phyloP scores from a whole-genome alignment of 345 rosid genomes.

The Hypericum androsaemum region DNA sequence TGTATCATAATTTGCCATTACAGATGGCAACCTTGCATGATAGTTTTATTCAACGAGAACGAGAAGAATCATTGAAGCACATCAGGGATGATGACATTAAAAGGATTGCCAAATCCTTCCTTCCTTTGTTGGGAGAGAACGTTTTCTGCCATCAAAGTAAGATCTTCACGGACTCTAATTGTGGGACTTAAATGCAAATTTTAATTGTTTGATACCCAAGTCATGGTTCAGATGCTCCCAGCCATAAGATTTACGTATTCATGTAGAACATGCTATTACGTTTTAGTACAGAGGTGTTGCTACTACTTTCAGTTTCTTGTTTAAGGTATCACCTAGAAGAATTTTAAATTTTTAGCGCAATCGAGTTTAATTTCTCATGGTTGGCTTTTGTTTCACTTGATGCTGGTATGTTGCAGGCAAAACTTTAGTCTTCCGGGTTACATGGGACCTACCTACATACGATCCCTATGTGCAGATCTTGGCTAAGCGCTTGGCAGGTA shows the following conservation, averaged over 20 bases:
- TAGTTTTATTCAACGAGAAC: constrained; percentile 93
- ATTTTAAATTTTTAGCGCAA: constrained; percentile 72
- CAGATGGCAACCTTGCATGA: constrained; percentile 6
- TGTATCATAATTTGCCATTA: too few species aligned
- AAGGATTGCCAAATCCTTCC: constrained; percentile 63
- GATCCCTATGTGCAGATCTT: constrained; percentile 88
- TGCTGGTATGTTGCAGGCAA: constrained; percentile 47
- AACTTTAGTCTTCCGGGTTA: constrained; percentile 73
- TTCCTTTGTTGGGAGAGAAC: constrained; percentile 87
- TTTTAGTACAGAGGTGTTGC: too few species aligned
- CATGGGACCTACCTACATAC: constrained; percentile 92
- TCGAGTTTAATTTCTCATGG: too few species aligned
- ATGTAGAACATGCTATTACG: too few species aligned
- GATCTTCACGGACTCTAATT: constrained; percentile 8
- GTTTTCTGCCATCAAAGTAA: constrained; percentile 97
- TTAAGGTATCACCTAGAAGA: constrained; percentile 43
- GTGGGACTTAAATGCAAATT: background rate
- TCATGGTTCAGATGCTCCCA: background rate
- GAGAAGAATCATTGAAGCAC: constrained; percentile 96
- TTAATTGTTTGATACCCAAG: background rate
- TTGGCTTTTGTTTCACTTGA: background rate
- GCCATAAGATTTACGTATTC: too few species aligned
- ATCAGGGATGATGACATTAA: constrained; percentile 71
- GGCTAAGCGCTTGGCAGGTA: constrained; percentile 91
- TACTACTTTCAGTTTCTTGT: background rate